phyloP scores from a whole-genome alignment of 2,329 filamentous ascomycete species.

The Botrytis byssoidea region DNA sequence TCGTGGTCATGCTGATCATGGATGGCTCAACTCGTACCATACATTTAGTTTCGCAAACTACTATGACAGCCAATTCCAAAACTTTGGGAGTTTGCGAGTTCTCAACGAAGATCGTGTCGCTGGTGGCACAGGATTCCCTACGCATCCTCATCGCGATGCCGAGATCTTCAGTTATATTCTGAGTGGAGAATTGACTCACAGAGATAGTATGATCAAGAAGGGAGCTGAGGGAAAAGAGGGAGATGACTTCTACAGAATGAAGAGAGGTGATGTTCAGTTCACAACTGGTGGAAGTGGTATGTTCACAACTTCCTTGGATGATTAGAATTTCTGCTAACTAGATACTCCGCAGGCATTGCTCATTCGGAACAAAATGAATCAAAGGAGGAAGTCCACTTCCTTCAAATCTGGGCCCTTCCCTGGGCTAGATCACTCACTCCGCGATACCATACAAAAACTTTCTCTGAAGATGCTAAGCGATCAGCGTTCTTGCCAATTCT shows the following conservation, averaged over 20 bases:
- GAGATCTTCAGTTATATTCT: conserved; percentile 90
- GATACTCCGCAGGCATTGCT: conserved; percentile 54
- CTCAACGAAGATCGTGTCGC: conserved; percentile 87
- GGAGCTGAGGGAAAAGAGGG: conserved; percentile 53
- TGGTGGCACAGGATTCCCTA: conserved; percentile 73
- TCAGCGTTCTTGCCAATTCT: conserved; percentile 72
- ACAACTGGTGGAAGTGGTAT: conserved; percentile 78
- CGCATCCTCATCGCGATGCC: conserved; percentile 80
- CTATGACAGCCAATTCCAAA: conserved; percentile 46
- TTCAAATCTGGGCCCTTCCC: conserved; percentile 86
- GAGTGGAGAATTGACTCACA: conserved; percentile 81
- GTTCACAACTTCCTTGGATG: conserved; percentile 19
- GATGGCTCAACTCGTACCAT: conserved; percentile 77
- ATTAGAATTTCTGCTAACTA: conserved; percentile 25
- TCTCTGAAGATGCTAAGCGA: conserved; percentile 69
- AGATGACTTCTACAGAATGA: conserved; percentile 68
- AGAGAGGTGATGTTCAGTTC: conserved; percentile 82
- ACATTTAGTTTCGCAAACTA: conserved; percentile 25
- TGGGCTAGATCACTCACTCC: conserved; percentile 72
- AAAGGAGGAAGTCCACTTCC: conserved; percentile 69
- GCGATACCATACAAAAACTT: conserved; percentile 72
- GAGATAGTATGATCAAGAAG: conserved; percentile 79
- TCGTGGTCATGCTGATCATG: conserved; percentile 77
- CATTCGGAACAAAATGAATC: conserved; percentile 84
- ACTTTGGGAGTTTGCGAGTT: conserved; percentile 74